Percentiles rank a stretch among this genome's conserved stretches.
Evolutionary conservation across 805 yeast genomes (phyloP).

Genomic region (Candida endomychidarum): DNA sequence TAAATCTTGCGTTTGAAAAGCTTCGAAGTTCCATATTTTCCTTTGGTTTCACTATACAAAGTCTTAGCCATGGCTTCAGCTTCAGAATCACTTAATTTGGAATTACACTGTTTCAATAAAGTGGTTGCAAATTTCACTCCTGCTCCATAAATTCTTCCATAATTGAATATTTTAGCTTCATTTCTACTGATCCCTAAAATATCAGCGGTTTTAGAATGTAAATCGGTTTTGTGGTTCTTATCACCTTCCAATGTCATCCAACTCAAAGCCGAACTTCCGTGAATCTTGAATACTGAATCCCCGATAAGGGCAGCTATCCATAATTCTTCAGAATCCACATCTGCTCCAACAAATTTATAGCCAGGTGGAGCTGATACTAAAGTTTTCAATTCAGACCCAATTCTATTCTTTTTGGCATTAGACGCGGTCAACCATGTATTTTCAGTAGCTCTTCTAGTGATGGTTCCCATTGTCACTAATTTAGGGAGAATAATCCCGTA

Average conservation of each 20-base stretch:
- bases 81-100: conserved; percentile 60
- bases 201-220: conserved; percentile 90
- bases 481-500: conserved; percentile 82
- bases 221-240: conserved; percentile 85
- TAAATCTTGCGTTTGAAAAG: conserved; percentile 41
- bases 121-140: conserved; percentile 88
- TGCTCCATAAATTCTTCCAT: conserved; percentile 97
- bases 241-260: conserved; percentile 99
- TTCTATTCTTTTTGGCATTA: conserved; percentile 78
- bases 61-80: conserved; percentile 64
- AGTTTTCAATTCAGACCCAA: conserved; percentile 93
- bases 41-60: conserved; percentile 83
- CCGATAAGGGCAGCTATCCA: conserved; percentile 98
- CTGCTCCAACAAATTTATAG: conserved; percentile 94
- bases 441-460: conserved; percentile 94
- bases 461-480: conserved; percentile 91
- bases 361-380: conserved; percentile 85
- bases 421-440: conserved; percentile 98
- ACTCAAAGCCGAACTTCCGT: conserved; percentile 95
- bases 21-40: conserved; percentile 35
- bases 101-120: conserved; percentile 81
- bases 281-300: conserved; percentile 82
- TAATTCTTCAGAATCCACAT: conserved; percentile 95
- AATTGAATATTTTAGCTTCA: conserved; percentile 93
- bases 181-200: conserved; percentile 86